Conservation (phyloP, 257 asterid genomes). For the Solanum verrucosum region DNA sequence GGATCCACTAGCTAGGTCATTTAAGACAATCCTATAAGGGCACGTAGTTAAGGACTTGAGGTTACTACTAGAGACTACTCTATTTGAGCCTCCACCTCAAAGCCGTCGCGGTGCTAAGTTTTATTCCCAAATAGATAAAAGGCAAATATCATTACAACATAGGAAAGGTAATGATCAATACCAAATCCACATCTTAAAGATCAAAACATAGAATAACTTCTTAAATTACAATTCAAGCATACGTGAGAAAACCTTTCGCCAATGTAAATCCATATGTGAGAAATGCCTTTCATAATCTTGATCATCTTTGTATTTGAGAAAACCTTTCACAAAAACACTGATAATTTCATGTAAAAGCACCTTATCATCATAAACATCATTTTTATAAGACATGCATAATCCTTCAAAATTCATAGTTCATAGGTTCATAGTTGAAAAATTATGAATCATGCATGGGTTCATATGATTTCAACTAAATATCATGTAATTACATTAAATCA, state of each 20-base stretch:
- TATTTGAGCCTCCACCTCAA: not conserved
- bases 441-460: not conserved
- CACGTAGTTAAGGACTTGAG: not conserved
- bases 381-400: not conserved
- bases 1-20: not conserved
- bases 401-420: not conserved
- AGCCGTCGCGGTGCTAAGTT: not conserved
- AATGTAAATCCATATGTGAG: not conserved
- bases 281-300: not conserved
- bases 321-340: not conserved
- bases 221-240: not conserved
- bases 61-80: not conserved
- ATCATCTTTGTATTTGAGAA: too few species aligned
- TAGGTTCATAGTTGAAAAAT: not conserved
- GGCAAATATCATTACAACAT: not conserved
- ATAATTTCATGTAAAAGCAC: not conserved
- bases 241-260: too few species aligned
- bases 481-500: not conserved
- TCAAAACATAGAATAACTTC: not conserved
- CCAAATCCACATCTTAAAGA: not conserved
- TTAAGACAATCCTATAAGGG: not conserved
- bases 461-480: not conserved
- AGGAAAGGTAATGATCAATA: not conserved
- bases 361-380: not conserved
- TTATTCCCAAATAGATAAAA: not conserved